Percentiles rank a stretch among this genome's conserved stretches.
These are phyloP conservation scores for Komagataella pseudopastoris DNA, from an alignment of 805 yeast genomes.

Conservation along the genomic window DNA sequence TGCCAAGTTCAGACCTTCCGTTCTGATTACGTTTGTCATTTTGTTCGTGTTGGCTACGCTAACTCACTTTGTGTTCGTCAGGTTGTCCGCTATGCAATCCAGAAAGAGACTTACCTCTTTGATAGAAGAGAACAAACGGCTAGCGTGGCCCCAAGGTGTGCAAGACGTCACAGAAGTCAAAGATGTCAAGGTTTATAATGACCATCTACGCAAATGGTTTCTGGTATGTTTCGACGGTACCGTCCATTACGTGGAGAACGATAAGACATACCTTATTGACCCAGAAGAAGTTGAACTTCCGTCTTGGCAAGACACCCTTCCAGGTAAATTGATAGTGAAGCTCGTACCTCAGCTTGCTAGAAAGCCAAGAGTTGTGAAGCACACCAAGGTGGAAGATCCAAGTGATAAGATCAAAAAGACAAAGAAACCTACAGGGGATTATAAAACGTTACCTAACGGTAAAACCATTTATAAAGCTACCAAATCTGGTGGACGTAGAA, in stretches of 20 bases:
- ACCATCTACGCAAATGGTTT: constrained; percentile 34
- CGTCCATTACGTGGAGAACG: neutral
- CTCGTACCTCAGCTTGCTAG: neutral
- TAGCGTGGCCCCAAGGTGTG: constrained; percentile 39
- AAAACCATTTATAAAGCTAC: constrained; percentile 26
- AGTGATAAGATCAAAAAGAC: constrained; percentile 15
- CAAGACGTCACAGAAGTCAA: constrained; percentile 25
- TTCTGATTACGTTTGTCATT: constrained; percentile 33
- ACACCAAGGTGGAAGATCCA: constrained; percentile 4
- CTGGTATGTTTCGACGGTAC: constrained; percentile 18
- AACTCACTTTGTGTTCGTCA: constrained; percentile 46
- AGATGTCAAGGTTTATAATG: constrained; percentile 27
- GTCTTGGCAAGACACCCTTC: constrained; percentile 4
- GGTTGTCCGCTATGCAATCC: constrained; percentile 42
- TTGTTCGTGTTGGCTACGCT: constrained; percentile 35
- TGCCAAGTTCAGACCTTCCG: constrained; percentile 57
- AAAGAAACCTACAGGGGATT: constrained; percentile 25
- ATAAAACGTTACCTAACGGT: constrained; percentile 45
- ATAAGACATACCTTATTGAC: neutral
- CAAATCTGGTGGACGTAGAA: constrained; percentile 1
- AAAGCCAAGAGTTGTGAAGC: neutral
- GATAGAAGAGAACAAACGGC: constrained; percentile 34
- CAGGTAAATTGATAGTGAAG: constrained; percentile 1
- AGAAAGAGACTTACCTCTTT: constrained; percentile 39
- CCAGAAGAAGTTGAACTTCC: neutral